These are phyloP conservation scores for Quercus ilex DNA, from an alignment of 306 rosid species.

Conservation along the genomic window DNA sequence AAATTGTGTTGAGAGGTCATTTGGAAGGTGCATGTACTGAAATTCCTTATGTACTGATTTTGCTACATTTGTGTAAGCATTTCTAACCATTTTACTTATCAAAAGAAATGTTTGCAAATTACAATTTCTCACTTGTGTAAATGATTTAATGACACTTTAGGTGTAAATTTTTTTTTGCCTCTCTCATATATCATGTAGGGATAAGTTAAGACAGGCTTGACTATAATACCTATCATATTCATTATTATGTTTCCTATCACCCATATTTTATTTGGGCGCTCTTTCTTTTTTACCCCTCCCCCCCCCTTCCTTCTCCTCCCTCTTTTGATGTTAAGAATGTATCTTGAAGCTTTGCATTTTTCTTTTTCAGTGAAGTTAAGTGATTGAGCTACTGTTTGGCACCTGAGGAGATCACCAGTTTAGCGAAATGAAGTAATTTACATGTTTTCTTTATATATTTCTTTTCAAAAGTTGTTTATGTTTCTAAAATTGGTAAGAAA, in stretches of 20 bases:
- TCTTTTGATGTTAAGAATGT: slow-evolving; percentile 16
- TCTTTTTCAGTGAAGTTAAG: slow-evolving; percentile 42
- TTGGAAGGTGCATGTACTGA: background rate
- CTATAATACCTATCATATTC: background rate
- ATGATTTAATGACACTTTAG: background rate
- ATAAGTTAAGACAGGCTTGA: background rate
- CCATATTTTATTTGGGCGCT: no score
- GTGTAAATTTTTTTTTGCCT: background rate
- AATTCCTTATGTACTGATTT: background rate
- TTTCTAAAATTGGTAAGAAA: background rate
- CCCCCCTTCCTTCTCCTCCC: no score
- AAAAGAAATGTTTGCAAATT: background rate
- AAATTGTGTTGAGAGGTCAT: background rate
- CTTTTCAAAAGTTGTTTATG: background rate
- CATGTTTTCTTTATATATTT: background rate
- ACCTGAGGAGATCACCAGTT: slow-evolving; percentile 31
- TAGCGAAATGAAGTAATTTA: slow-evolving; percentile 58
- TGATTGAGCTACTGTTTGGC: slow-evolving; percentile 26
- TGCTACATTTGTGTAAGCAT: background rate
- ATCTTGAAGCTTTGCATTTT: background rate
- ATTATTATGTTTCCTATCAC: background rate
- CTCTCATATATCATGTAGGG: background rate
- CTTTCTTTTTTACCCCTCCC: no score
- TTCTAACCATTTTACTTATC: no score
- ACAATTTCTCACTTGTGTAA: background rate